phyloP scores from a whole-genome alignment of 208 protist species.

The Leishmania turanica region DNA sequence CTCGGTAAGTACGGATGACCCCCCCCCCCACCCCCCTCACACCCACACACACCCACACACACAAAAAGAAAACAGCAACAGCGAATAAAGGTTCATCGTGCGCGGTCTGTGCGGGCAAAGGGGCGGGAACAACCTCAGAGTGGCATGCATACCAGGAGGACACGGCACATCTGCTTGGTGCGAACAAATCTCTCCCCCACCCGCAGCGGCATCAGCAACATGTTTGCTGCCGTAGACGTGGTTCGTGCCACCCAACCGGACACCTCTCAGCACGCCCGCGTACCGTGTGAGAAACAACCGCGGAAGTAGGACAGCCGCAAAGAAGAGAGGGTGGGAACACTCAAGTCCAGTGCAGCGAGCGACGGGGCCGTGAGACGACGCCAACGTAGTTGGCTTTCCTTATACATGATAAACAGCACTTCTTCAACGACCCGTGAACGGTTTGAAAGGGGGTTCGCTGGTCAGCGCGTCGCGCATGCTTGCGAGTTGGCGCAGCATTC shows the following conservation, averaged over 20 bases:
- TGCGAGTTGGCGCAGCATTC: constrained; percentile 18
- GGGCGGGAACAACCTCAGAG: too few relatives aligned
- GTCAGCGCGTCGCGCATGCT: constrained; percentile 23
- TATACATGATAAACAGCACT: too few relatives aligned
- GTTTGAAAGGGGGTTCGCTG: constrained; percentile 25
- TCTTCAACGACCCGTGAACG: constrained; percentile 33
- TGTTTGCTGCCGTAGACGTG: neutral
- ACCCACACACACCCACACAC: too few relatives aligned
- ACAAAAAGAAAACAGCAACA: too few relatives aligned
- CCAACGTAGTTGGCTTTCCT: neutral
- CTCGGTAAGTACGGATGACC: neutral
- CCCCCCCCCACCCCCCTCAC: too few relatives aligned
- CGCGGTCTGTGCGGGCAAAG: too few relatives aligned
- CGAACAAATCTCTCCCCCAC: neutral
- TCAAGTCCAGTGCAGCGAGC: neutral
- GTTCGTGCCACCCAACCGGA: neutral
- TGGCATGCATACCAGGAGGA: neutral
- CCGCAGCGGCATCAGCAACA: neutral
- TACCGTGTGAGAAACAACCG: neutral
- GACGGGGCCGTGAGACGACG: neutral
- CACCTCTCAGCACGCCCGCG: neutral
- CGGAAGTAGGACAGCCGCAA: neutral
- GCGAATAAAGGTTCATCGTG: too few relatives aligned
- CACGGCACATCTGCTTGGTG: neutral
- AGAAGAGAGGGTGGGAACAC: neutral